Evolutionary conservation across 2,329 filamentous ascomycete genomes (phyloP).

Genomic region (Pestalotiopsis sp.): DNA sequence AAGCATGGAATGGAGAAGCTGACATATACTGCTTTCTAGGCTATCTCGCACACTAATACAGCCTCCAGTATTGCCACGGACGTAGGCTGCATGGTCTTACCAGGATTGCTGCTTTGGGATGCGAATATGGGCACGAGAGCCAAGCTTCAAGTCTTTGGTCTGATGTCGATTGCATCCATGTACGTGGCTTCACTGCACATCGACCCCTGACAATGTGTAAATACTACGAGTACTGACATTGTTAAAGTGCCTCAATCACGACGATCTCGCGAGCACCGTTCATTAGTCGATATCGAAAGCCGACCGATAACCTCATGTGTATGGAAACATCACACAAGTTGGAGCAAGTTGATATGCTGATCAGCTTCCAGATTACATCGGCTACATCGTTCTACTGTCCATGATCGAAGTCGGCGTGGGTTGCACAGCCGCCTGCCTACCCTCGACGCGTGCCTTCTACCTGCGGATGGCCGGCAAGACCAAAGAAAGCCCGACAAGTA

Average conservation of each 20-base stretch:
- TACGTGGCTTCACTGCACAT: constrained; percentile 32
- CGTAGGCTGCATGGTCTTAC: constrained; percentile 4
- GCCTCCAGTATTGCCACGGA: background rate
- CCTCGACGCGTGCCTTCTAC: constrained; percentile 14
- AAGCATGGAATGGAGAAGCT: background rate
- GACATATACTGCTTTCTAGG: too few species aligned
- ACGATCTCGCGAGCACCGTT: constrained; percentile 16
- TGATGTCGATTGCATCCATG: constrained; percentile 2
- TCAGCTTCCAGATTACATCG: constrained; percentile 13
- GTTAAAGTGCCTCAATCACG: constrained; percentile 16
- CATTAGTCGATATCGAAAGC: constrained; percentile 11
- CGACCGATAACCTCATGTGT: constrained; percentile 13
- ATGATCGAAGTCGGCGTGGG: constrained; percentile 17
- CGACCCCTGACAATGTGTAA: too few species aligned
- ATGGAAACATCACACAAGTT: constrained; percentile 3
- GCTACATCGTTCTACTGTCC: constrained; percentile 15
- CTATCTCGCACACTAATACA: background rate
- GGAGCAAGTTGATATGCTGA: background rate
- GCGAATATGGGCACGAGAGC: background rate
- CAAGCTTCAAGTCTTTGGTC: background rate
- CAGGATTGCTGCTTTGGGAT: background rate
- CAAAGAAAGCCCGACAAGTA: background rate
- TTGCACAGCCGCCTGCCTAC: constrained; percentile 18
- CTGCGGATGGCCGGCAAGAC: constrained; percentile 1
- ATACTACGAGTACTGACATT: background rate